These are phyloP conservation scores for Tulasnella calospora DNA, from an alignment of 768 basidiomycete genomes.

Conservation along the genomic window DNA sequence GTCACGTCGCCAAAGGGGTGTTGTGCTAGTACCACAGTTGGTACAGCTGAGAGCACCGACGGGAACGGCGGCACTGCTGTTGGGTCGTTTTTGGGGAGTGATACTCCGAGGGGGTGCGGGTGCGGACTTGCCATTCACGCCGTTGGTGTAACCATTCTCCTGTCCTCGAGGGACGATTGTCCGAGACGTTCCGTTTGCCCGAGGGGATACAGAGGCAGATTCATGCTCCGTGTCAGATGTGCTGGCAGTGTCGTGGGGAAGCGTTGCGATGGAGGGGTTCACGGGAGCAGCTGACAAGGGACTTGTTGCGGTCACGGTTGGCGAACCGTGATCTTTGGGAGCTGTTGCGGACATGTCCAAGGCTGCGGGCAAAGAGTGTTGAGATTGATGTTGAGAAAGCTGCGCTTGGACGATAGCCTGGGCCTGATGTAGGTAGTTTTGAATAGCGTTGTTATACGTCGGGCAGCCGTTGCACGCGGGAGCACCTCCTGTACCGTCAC, in stretches of 20 bases:
- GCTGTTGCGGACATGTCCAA: constrained; percentile 2
- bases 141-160: constrained; percentile 8
- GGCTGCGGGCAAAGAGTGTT: constrained; percentile 28
- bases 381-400: constrained; percentile 29
- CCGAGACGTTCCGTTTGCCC: constrained; percentile 12
- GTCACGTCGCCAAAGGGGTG: constrained; percentile 84
- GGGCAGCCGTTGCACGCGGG: constrained; percentile 93
- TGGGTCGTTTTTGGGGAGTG: constrained; percentile 22
- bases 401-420: constrained; percentile 37
- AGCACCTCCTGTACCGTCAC: constrained; percentile 95
- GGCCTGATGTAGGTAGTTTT: constrained; percentile 44
- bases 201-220: constrained; percentile 16
- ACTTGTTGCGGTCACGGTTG: neutral
- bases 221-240: constrained; percentile 29
- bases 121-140: constrained; percentile 15
- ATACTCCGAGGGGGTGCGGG: neutral
- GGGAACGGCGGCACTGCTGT: constrained; percentile 33
- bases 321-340: neutral
- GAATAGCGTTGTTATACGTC: constrained; percentile 78
- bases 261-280: constrained; percentile 26
- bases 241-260: constrained; percentile 9
- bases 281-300: constrained; percentile 27
- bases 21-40: constrained; percentile 84
- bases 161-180: constrained; percentile 26
- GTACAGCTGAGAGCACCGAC: constrained; percentile 79